Percentiles rank a stretch among this genome's conserved stretches.
Evolutionary conservation across 2,329 filamentous ascomycete genomes (phyloP).

Genomic region (Fusarium haematococcum): DNA sequence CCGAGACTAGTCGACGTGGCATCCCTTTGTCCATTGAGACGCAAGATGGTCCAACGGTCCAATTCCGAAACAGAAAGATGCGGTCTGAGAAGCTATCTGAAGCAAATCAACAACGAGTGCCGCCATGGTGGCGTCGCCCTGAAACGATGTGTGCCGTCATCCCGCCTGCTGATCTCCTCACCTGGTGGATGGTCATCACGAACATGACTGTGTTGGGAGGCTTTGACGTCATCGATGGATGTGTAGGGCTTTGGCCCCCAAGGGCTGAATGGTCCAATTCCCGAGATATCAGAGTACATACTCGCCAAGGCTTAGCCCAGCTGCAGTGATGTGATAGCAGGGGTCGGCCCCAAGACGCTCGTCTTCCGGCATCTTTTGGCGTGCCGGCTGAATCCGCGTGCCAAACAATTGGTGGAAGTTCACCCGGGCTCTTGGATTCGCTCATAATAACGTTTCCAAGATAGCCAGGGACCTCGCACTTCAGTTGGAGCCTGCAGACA

Average conservation of each 20-base stretch:
- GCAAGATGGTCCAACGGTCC: background rate
- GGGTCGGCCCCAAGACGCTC: background rate
- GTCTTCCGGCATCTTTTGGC: background rate
- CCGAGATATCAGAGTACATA: background rate
- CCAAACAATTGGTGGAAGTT: constrained; percentile 36
- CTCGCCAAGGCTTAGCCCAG: background rate
- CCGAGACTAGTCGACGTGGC: constrained; percentile 42
- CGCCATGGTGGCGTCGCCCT: constrained; percentile 24
- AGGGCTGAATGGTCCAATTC: background rate
- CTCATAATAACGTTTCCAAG: background rate
- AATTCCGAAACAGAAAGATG: constrained; percentile 3
- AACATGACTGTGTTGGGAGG: constrained; percentile 28
- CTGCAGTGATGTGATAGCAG: background rate
- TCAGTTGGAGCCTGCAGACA: constrained; percentile 8
- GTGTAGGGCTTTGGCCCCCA: background rate
- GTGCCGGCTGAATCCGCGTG: background rate
- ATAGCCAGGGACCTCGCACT: constrained; percentile 27
- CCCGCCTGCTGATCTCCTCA: constrained; percentile 23
- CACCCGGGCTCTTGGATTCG: background rate
- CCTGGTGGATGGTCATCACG: constrained; percentile 23
- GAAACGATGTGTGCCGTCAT: constrained; percentile 26
- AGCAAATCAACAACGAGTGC: constrained; percentile 3
- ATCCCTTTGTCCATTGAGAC: constrained; percentile 25
- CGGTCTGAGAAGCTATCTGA: background rate
- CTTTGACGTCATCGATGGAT: constrained; percentile 39